Percentiles rank a stretch among this genome's conserved stretches.
These are phyloP conservation scores for Aspergillus conjunctus DNA, from an alignment of 495 filamentous ascomycete species.

Conservation along the genomic window DNA sequence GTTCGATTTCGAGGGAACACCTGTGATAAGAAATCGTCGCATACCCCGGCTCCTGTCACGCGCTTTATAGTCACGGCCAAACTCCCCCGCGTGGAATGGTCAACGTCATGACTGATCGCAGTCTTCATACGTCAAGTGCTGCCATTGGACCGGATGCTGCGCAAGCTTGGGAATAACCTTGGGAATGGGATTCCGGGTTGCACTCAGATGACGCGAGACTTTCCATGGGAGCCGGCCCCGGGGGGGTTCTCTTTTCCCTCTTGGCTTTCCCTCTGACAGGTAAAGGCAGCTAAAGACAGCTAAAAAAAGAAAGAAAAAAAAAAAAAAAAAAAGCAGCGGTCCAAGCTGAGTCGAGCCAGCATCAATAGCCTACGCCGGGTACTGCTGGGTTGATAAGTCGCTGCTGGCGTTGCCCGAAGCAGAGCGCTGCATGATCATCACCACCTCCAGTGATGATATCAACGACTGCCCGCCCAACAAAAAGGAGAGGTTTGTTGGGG, in stretches of 20 bases:
- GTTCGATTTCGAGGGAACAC: no score
- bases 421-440: background rate
- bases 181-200: background rate
- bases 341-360: no score
- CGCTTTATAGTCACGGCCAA: background rate
- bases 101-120: slow-evolving; percentile 10
- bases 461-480: background rate
- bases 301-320: background rate
- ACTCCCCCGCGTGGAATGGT: background rate
- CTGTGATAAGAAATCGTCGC: no score
- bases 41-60: no score
- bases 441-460: slow-evolving; percentile 1
- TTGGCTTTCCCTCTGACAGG: no score
- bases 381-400: background rate
- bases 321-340: no score
- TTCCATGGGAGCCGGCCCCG: background rate
- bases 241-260: no score
- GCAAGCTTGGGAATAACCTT: background rate
- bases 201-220: background rate
- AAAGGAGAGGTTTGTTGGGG: background rate
- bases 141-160: background rate
- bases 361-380: background rate
- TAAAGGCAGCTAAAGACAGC: no score
- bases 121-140: background rate
- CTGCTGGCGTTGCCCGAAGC: background rate